Evolutionary conservation across 1,139 yeast genomes (phyloP), one percentile per base, ranked within the genome.

Genomic region (Scheffersomyces quercinus): DNA sequence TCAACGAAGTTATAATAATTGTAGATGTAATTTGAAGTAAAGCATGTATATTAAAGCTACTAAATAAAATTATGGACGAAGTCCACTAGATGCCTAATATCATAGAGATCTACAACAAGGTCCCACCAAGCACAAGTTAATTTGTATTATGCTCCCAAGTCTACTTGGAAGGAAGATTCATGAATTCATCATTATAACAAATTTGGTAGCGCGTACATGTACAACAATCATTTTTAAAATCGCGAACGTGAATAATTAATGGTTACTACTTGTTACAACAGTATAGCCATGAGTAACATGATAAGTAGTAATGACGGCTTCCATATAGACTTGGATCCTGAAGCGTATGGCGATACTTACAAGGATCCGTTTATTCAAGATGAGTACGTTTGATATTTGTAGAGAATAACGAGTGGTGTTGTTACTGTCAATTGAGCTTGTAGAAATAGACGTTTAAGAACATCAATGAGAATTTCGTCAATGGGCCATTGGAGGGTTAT

Each of bases 311-410:
- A 20, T 28, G 42, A 39, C 16, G 39, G 41, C 28, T 47, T 52
- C 30, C 49, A 52, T 20, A 44, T 53, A 16, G 50, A 49, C 41
- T 44, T 64, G 43, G 62, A 68, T 57, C 58, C 62, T 30, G 60
- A 58, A 37, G 47, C 59, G 16, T 55, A 58, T 40, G 64, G 64
- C 2, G 64, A 63, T 7, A 66, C 61, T 5, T 55, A 65, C 35
- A 59, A 54, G 35, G 78, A 73, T 52, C 73, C 73, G 3, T 72
- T 66, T 45, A 47, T 70, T 8, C 70, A 66, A 36, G 67, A 70
- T 51, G 76, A 70, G 75, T 68, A 68, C 44, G 74, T 66, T 26
- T 33, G 8, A 20, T 20, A 20, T 20, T 20, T 6, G 26, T 20
- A 8, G 26, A 20, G 26, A 20, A 6, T 3, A 20, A 7, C 7